A percentile compares a stretch with the other conserved stretches of the same genome.
phyloP scores from a whole-genome alignment of 805 yeast genomes.

The Zygotorulaspora chibaensis region DNA sequence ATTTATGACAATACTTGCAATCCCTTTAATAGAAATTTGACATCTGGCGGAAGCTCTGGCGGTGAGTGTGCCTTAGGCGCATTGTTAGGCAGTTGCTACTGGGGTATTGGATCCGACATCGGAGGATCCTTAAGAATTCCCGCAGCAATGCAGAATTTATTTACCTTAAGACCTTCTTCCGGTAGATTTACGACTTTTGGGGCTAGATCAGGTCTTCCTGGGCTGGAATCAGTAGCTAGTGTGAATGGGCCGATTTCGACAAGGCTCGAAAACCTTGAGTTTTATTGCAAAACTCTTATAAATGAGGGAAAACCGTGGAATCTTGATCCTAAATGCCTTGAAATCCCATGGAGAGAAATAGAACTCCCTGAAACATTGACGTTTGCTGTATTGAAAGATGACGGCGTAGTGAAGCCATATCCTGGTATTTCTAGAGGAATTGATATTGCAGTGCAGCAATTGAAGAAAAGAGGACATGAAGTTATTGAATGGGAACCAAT shows the following conservation, averaged over 20 bases:
- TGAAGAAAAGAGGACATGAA: slow-evolving; percentile 46
- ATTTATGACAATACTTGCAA: slow-evolving; percentile 56
- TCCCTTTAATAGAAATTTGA: slow-evolving; percentile 50
- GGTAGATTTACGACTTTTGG: slow-evolving; percentile 43
- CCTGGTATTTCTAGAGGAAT: slow-evolving; percentile 60
- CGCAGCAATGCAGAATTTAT: slow-evolving; percentile 57
- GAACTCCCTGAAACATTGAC: slow-evolving; percentile 40
- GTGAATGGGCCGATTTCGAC: slow-evolving; percentile 68
- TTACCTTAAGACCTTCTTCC: slow-evolving; percentile 58
- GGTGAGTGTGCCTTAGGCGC: slow-evolving; percentile 65
- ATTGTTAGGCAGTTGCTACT: slow-evolving; percentile 49
- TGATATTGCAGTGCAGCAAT: slow-evolving; percentile 29
- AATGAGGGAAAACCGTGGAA: slow-evolving; percentile 64
- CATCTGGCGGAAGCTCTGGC: slow-evolving; percentile 67
- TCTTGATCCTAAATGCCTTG: slow-evolving; percentile 35
- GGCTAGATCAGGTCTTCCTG: slow-evolving; percentile 52
- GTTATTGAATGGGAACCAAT: slow-evolving; percentile 47
- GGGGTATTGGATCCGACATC: slow-evolving; percentile 66
- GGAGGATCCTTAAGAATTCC: slow-evolving; percentile 70
- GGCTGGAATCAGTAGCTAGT: slow-evolving; percentile 61
- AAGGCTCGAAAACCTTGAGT: slow-evolving; percentile 59
- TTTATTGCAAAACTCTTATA: slow-evolving; percentile 60
- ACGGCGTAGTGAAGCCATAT: slow-evolving; percentile 60
- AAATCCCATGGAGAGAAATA: slow-evolving; percentile 39
- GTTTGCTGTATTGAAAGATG: slow-evolving; percentile 60